Base-by-base conservation (phyloP, 140 eudicot species). In the Cichorium intybus region DNA sequence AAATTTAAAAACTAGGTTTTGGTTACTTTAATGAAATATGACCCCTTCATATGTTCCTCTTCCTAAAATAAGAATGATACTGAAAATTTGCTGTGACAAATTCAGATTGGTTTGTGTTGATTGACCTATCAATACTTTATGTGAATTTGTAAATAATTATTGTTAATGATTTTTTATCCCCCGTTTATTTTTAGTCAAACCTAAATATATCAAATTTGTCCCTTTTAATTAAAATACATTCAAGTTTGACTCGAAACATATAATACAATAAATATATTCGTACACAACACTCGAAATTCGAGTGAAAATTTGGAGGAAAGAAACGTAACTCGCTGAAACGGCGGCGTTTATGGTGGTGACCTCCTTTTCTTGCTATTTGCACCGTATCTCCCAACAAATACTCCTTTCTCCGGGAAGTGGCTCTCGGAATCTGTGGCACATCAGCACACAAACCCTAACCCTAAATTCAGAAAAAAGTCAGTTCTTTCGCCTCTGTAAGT, bases 341-440 rank as follows among this genome's bases (percentile, higher is more conserved):
- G 41, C 31, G 65, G 41, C 65, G 65, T 59, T 7, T 34, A 1
- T 43, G 18, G 18, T 18, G 26, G 26, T 20, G 63, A 16, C 63
- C 16, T 57, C 16, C 63, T 57, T 57, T 57, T 18, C 24, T 57
- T 17, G 27, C 47, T n/a, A 58, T 58, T 58, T 31, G 20, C 49
- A 14, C 15, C 49, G 49, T 43, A 15, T 43, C 49, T 14, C 7
- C 7, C 49, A 43, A 43, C 49, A 43, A 43, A 43, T 43, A 43
- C 49, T 43, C 5, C 49, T 35, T 59, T 59, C 11, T 59, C 65
- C 65, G 65, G 50, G 49, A 35, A 59, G 50, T 59, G 66, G 31
- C 51, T 14, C 51, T 60, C 51, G 66, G 51, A 60, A 60, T 60
- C 51, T 16, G 62, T 28, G 7, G 24, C 23, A 28, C 20, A 55